Evolutionary conservation across 352 stramenopile genomes (phyloP).

Genomic region (Globisporangium viniferum): DNA sequence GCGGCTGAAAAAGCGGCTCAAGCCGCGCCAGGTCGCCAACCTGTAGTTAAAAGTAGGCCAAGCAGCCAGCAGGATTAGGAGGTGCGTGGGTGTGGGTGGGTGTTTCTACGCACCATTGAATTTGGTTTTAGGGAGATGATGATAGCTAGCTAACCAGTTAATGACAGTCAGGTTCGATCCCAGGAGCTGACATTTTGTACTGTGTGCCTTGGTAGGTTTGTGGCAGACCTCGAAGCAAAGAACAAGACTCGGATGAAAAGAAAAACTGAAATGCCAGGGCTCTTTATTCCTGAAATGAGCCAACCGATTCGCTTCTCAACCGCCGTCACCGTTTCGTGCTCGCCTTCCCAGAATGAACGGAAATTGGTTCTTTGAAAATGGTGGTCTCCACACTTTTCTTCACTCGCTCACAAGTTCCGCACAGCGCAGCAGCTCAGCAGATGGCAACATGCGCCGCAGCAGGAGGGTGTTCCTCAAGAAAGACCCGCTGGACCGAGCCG

Average conservation of each 20-base stretch:
- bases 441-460: conserved; percentile 12
- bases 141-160: background rate
- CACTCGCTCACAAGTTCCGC: background rate
- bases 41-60: conserved; percentile 22
- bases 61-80: background rate
- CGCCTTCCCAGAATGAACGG: background rate
- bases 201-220: no score
- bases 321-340: conserved; percentile 1
- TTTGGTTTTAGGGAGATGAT: background rate
- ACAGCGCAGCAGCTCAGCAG: background rate
- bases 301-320: background rate
- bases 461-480: conserved; percentile 1
- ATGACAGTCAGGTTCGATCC: background rate
- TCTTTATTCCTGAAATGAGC: background rate
- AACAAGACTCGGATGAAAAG: no score
- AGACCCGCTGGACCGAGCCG: conserved; percentile 21
- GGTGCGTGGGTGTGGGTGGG: background rate
- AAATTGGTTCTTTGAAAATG: no score
- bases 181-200: background rate
- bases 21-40: conserved; percentile 53
- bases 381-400: background rate
- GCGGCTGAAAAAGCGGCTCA: conserved; percentile 71
- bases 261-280: background rate
- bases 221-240: no score
- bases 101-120: background rate